phyloP scores from a whole-genome alignment of 2,329 filamentous ascomycete genomes.

The Neonectria hederae region DNA sequence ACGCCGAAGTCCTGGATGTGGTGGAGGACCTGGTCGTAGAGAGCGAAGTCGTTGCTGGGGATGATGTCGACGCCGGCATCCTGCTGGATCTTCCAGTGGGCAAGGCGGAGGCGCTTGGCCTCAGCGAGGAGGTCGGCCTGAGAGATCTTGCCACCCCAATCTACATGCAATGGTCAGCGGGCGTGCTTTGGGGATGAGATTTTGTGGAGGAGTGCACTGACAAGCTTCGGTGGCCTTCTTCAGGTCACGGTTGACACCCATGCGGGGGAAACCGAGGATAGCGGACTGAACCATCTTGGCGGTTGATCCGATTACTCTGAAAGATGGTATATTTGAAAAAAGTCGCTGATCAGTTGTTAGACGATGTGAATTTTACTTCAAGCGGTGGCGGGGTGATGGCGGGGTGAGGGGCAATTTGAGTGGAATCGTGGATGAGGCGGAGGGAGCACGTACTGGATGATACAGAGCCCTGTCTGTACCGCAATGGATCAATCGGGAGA shows the following conservation, averaged over 20 bases:
- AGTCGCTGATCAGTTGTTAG: conserved; percentile 28
- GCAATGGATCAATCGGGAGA: conserved; percentile 42
- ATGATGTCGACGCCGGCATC: conserved; percentile 97
- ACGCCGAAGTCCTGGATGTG: conserved; percentile 98
- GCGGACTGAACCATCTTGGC: conserved; percentile 72
- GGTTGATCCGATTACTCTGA: conserved; percentile 44
- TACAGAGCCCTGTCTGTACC: conserved; percentile 42
- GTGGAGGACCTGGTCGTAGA: conserved; percentile 97
- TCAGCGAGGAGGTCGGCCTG: conserved; percentile 90
- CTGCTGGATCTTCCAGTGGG: conserved; percentile 99
- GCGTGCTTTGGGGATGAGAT: conserved; percentile 9
- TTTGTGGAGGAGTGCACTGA: conserved; percentile 49
- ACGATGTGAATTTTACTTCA: conserved; percentile 7
- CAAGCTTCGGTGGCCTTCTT: conserved; percentile 99
- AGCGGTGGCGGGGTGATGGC: conserved; percentile 34
- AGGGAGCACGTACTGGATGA: conserved; percentile 33
- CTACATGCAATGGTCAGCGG: conserved; percentile 46
- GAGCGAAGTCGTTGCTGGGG: conserved; percentile 99
- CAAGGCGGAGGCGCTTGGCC: conserved; percentile 95
- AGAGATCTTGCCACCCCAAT: conserved; percentile 94
- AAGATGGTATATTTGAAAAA: conserved; percentile 24
- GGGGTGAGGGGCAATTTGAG: conserved; percentile 38
- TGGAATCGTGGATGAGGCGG: conserved; percentile 2
- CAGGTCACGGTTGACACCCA: conserved; percentile 97
- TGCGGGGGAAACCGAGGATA: conserved; percentile 98